A percentile compares a stretch with the other conserved stretches of the same genome.
These are phyloP conservation scores for Brassica juncea DNA, from an alignment of 345 rosid genomes.

Conservation along the genomic window DNA sequence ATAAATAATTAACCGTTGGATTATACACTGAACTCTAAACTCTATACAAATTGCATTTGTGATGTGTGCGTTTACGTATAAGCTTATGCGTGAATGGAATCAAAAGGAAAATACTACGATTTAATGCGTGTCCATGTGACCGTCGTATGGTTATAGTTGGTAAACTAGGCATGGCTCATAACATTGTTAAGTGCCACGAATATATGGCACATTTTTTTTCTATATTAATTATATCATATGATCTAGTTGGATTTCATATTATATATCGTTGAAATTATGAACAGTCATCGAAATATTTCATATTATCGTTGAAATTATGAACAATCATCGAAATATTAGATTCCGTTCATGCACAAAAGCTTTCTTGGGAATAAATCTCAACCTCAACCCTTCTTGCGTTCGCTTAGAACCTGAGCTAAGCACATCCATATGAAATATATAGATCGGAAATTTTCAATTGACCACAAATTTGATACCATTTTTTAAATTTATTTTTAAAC, in stretches of 20 bases:
- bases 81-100: constrained; percentile 28
- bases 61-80: constrained; percentile 33
- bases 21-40: not conserved
- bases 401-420: too few relatives aligned
- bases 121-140: constrained; percentile 1
- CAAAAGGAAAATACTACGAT: constrained; percentile 21
- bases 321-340: constrained; percentile 18
- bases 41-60: constrained; percentile 3
- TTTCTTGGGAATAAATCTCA: constrained; percentile 1
- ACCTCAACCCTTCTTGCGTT: not conserved
- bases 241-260: not conserved
- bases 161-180: constrained; percentile 32
- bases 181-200: constrained; percentile 30
- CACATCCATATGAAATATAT: too few relatives aligned
- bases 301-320: not conserved
- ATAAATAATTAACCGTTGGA: not conserved
- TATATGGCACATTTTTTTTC: not conserved
- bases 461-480: too few relatives aligned
- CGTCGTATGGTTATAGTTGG: constrained; percentile 15
- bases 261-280: constrained; percentile 19
- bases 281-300: constrained; percentile 1
- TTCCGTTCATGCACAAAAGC: constrained; percentile 29
- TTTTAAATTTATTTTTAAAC: too few relatives aligned
- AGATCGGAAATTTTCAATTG: too few relatives aligned
- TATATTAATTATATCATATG: not conserved